Conservation (phyloP, 2,329 filamentous ascomycete genomes). For the Chaetomium strumarium region DNA sequence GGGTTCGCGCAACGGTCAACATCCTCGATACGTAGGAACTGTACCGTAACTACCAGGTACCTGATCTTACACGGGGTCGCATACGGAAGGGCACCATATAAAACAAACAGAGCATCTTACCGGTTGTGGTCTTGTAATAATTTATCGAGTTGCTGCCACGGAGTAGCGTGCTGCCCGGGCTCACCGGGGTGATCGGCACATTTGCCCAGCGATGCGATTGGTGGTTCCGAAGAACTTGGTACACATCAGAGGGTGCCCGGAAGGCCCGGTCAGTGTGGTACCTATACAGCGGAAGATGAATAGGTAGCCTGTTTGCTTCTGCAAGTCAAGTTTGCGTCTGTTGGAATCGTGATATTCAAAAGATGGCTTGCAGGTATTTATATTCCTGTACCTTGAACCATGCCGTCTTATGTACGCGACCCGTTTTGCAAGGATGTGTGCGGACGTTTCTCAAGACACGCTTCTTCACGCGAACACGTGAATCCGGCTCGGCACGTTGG, state of each 20-base stretch:
- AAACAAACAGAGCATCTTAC: no score
- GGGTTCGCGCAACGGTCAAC: constrained; percentile 5
- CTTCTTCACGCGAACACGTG: constrained; percentile 24
- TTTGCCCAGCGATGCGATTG: background rate
- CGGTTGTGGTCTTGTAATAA: background rate
- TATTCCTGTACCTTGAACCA: background rate
- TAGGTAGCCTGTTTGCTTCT: constrained; percentile 2
- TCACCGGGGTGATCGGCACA: background rate
- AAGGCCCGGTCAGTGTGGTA: no score
- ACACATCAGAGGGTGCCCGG: no score
- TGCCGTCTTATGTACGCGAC: background rate
- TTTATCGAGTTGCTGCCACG: background rate
- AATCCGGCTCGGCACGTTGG: constrained; percentile 10
- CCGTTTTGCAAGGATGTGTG: constrained; percentile 20
- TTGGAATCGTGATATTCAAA: background rate
- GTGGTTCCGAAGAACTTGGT: background rate
- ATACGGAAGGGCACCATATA: no score
- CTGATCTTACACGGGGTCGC: no score
- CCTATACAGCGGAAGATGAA: no score
- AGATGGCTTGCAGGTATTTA: background rate
- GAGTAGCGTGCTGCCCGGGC: no score
- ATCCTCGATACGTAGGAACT: background rate
- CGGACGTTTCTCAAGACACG: constrained; percentile 20
- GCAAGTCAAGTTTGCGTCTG: background rate
- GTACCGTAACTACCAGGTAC: no score